Percentiles rank a stretch among this genome's conserved stretches.
These are phyloP conservation scores for Albizia julibrissin DNA, from an alignment of 306 rosid species.

Conservation along the genomic window DNA sequence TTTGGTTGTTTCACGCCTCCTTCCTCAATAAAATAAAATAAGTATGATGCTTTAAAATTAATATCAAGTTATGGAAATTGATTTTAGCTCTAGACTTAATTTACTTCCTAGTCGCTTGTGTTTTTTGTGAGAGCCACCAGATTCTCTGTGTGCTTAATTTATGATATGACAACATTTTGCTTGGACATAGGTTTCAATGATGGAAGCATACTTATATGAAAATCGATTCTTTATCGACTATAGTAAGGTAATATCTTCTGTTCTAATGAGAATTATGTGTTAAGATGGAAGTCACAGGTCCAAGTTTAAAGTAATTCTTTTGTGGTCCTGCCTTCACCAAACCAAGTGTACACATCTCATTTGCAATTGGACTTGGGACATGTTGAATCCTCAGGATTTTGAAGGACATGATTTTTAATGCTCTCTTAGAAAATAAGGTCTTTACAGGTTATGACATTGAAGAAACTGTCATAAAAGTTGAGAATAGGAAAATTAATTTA, in stretches of 20 bases:
- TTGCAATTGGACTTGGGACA: neutral
- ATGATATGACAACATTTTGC: too few species aligned
- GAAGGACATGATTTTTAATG: neutral
- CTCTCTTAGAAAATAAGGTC: neutral
- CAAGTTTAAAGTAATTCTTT: neutral
- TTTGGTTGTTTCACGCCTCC: too few species aligned
- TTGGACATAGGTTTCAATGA: neutral
- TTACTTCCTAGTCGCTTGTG: slow-evolving; percentile 26
- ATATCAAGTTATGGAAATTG: neutral
- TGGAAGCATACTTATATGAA: neutral
- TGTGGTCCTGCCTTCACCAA: neutral
- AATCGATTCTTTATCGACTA: too few species aligned
- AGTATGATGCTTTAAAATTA: too few species aligned
- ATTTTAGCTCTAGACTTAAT: neutral
- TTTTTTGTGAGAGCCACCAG: neutral
- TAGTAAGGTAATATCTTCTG: neutral
- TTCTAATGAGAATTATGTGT: neutral
- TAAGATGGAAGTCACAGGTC: neutral
- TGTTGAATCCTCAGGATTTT: slow-evolving; percentile 1
- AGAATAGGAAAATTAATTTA: slow-evolving; percentile 1
- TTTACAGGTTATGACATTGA: neutral
- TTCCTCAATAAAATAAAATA: too few species aligned
- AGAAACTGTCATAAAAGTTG: neutral
- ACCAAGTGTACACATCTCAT: neutral
- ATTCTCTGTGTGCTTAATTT: too few species aligned